Evolutionary conservation across 2,329 filamentous ascomycete genomes (phyloP).

Genomic region (Pseudogymnoascus verrucosus): DNA sequence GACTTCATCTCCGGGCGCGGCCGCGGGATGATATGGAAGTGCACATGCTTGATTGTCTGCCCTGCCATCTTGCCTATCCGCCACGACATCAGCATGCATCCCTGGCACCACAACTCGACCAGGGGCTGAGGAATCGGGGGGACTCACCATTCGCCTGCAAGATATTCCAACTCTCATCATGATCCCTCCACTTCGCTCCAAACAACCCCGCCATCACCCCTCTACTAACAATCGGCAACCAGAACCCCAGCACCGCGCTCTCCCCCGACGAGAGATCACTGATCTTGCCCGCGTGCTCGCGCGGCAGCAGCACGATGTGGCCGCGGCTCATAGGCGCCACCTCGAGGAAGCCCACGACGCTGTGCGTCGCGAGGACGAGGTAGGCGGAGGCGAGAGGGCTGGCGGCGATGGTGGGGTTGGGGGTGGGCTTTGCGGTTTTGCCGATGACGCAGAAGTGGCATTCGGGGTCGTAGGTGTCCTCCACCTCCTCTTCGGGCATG

Average conservation of each 20-base stretch:
- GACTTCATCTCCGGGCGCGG: neutral
- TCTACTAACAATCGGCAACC: conserved; percentile 62
- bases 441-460: conserved; percentile 57
- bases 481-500: neutral
- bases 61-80: conserved; percentile 62
- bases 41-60: conserved; percentile 86
- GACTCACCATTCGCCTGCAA: conserved; percentile 76
- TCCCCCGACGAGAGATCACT: conserved; percentile 56
- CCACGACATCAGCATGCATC: neutral
- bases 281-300: conserved; percentile 66
- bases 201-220: conserved; percentile 62
- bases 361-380: conserved; percentile 65
- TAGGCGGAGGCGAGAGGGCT: conserved; percentile 37
- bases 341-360: conserved; percentile 79
- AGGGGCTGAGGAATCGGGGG: neutral
- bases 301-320: conserved; percentile 72
- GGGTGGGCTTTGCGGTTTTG: conserved; percentile 38
- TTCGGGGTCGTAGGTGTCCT: conserved; percentile 15
- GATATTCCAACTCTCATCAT: conserved; percentile 60
- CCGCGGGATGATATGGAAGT: conserved; percentile 85
- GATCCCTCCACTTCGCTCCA: conserved; percentile 37
- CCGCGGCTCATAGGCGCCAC: conserved; percentile 76
- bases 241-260: conserved; percentile 54
- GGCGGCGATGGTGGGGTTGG: conserved; percentile 28
- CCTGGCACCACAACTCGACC: no score